A percentile compares a stretch with the other conserved stretches of the same genome.
Evolutionary conservation across 2,329 filamentous ascomycete species (phyloP).

Genomic region (Arthrinium phaeospermum): DNA sequence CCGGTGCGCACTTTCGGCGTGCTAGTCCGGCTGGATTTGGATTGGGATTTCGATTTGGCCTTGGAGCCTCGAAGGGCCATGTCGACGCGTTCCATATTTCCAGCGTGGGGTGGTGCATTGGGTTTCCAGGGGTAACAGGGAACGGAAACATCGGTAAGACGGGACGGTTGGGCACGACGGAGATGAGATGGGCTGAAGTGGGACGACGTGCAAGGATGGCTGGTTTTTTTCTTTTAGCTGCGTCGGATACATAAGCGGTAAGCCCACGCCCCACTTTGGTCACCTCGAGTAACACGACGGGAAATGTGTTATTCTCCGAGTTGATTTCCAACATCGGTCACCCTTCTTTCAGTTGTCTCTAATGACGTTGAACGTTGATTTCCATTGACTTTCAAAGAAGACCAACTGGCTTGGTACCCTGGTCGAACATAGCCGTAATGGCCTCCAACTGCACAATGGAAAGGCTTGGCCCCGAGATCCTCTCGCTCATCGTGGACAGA

Average conservation of each 20-base stretch:
- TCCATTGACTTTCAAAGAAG: no score
- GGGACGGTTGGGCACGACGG: neutral
- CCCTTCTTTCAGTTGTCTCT: no score
- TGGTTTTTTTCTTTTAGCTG: neutral
- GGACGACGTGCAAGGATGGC: neutral
- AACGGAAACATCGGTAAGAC: neutral
- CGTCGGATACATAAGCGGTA: neutral
- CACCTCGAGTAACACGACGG: no score
- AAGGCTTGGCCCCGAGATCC: neutral
- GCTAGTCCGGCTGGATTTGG: constrained; percentile 26
- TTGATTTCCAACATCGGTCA: no score
- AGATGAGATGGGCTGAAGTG: neutral
- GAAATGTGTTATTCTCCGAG: no score
- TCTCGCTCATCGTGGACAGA: neutral
- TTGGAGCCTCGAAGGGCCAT: neutral
- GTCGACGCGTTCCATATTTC: neutral
- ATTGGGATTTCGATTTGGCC: constrained; percentile 21
- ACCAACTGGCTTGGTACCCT: neutral
- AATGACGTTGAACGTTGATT: no score
- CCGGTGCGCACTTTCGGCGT: constrained; percentile 27
- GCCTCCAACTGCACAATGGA: neutral
- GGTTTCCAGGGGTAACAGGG: neutral
- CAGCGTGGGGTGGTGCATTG: neutral
- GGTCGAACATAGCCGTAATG: no score
- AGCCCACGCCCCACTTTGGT: neutral